A percentile compares a stretch with the other conserved stretches of the same genome.
Conservation (phyloP, 306 rosid species). For the Malus asiatica region DNA sequence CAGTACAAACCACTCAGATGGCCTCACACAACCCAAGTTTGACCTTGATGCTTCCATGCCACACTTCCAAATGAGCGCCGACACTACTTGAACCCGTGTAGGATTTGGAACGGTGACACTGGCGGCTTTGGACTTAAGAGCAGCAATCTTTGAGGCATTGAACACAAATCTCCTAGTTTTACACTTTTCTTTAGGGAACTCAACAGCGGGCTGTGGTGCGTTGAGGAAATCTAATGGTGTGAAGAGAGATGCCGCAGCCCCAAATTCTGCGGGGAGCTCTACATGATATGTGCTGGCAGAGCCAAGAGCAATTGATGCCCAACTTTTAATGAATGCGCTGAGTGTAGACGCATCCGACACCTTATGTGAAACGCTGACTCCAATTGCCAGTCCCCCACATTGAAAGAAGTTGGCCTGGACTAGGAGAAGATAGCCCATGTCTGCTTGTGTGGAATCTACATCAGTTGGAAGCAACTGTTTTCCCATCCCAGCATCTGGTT, state of each 20-base stretch:
- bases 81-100: slow-evolving; percentile 25
- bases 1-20: background rate
- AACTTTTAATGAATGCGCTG: slow-evolving; percentile 16
- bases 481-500: background rate
- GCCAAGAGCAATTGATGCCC: slow-evolving; percentile 10
- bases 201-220: background rate
- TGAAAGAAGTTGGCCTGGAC: slow-evolving; percentile 28
- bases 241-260: background rate
- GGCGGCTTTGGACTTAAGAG: slow-evolving; percentile 17
- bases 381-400: slow-evolving; percentile 39
- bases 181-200: slow-evolving; percentile 8
- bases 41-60: background rate
- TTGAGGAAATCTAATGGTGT: background rate
- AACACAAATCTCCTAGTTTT: slow-evolving; percentile 30
- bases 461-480: background rate
- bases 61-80: background rate
- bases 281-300: background rate
- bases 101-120: background rate
- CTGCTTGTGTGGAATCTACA: background rate
- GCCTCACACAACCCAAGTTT: background rate
- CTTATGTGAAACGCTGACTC: slow-evolving; percentile 28
- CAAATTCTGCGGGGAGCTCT: background rate
- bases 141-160: slow-evolving; percentile 4
- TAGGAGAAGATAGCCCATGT: slow-evolving; percentile 7
- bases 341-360: slow-evolving; percentile 21